phyloP scores from a whole-genome alignment of 176 grass and related monocot genomes.

The Oryza nivara region DNA sequence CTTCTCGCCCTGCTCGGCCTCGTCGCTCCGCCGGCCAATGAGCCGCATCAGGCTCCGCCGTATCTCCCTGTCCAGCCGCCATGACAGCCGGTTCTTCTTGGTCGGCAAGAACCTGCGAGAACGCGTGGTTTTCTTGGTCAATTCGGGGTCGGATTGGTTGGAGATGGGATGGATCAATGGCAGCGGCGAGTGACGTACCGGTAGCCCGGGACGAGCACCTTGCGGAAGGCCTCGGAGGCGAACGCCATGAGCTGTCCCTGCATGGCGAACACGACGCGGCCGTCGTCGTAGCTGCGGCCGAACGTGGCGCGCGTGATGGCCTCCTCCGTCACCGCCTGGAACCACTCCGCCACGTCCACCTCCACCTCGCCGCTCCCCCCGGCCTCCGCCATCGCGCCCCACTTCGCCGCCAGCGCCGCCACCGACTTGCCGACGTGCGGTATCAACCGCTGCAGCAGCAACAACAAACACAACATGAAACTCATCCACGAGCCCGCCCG shows the following conservation, averaged over 20 bases:
- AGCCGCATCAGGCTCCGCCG: constrained; percentile 55
- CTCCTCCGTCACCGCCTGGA: constrained; percentile 76
- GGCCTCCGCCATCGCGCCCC: constrained; percentile 53
- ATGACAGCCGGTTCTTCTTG: constrained; percentile 73
- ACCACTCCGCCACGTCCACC: constrained; percentile 86
- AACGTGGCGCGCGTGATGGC: constrained; percentile 71
- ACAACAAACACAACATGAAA: not conserved
- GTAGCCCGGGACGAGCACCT: constrained; percentile 91
- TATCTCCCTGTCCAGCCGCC: constrained; percentile 76
- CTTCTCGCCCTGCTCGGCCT: constrained; percentile 21
- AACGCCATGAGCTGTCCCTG: constrained; percentile 78
- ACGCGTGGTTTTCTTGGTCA: not conserved
- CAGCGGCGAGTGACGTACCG: constrained; percentile 28
- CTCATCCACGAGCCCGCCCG: not conserved
- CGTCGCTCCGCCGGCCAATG: constrained; percentile 61
- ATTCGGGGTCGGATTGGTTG: not conserved
- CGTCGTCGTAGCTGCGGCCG: constrained; percentile 76
- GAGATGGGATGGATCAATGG: not conserved
- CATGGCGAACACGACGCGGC: constrained; percentile 68
- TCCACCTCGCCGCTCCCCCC: constrained; percentile 62
- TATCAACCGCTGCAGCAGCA: constrained; percentile 57
- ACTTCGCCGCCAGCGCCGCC: constrained; percentile 57
- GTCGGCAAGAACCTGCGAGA: constrained; percentile 72
- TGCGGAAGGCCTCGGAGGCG: constrained; percentile 81
- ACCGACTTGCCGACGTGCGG: constrained; percentile 70